Percentiles rank a stretch among this genome's conserved stretches.
Conservation (phyloP, 2,329 filamentous ascomycete species). For the Shiraia sp. region DNA sequence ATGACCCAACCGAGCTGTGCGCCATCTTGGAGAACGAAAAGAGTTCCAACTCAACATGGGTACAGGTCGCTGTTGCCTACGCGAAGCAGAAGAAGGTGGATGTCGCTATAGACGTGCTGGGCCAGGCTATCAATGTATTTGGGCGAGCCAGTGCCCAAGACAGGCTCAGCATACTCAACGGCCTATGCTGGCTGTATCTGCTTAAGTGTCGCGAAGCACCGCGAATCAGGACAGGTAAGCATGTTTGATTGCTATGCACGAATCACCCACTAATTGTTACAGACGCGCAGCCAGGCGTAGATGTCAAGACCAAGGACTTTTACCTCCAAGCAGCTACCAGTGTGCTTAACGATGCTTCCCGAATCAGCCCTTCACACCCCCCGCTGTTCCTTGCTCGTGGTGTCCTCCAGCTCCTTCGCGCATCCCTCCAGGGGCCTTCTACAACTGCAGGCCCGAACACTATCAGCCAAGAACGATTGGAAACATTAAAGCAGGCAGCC, state of each 20-base stretch:
- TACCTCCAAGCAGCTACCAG: conserved; percentile 90
- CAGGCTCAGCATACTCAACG: conserved; percentile 80
- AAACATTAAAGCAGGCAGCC: conserved; percentile 80
- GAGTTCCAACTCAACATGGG: conserved; percentile 91
- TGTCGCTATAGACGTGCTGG: conserved; percentile 72
- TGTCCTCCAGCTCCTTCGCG: conserved; percentile 83
- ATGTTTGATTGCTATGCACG: no score
- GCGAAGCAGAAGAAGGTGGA: conserved; percentile 95
- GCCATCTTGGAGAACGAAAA: conserved; percentile 93
- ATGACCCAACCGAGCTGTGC: conserved; percentile 94
- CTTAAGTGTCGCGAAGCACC: conserved; percentile 85
- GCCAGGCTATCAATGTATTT: conserved; percentile 74
- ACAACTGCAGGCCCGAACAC: conserved; percentile 66
- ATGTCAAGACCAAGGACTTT: conserved; percentile 88
- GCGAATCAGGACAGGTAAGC: conserved; percentile 60
- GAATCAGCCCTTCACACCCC: conserved; percentile 89
- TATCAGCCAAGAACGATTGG: conserved; percentile 71
- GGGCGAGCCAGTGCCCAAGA: conserved; percentile 73
- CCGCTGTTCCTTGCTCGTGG: conserved; percentile 90
- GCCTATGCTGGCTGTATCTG: conserved; percentile 88
- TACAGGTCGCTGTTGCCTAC: conserved; percentile 95
- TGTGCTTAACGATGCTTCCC: conserved; percentile 91
- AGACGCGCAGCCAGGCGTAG: conserved; percentile 59
- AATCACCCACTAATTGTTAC: conserved; percentile 9
- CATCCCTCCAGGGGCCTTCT: conserved; percentile 78